Conservation (phyloP, 768 basidiomycete genomes). For the Stropharia rugosoannulata region DNA sequence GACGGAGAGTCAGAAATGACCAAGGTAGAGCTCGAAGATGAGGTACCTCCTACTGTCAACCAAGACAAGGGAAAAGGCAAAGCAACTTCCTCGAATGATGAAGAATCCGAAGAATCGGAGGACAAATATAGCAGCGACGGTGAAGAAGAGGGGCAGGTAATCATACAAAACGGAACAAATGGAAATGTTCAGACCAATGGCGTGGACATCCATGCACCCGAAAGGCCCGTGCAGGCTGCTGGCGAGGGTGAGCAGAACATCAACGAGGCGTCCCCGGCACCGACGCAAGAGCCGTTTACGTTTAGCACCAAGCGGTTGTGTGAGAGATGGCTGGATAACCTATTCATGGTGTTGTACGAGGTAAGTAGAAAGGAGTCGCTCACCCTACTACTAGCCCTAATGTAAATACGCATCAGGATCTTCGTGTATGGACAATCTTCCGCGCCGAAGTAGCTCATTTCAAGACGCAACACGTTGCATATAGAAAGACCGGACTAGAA, state of each 20-base stretch:
- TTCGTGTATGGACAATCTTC: conserved; percentile 99
- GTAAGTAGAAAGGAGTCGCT: conserved; percentile 35
- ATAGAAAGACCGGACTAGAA: conserved; percentile 93
- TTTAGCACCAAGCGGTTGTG: conserved; percentile 97
- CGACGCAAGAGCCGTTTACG: conserved; percentile 67
- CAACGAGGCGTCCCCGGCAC: conserved; percentile 32
- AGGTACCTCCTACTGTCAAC: conserved; percentile 12
- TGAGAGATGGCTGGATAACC: conserved; percentile 95
- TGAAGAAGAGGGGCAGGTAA: conserved; percentile 11
- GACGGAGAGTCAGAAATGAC: conserved; percentile 21
- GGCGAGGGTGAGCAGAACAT: conserved; percentile 44
- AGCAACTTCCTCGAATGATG: conserved; percentile 18
- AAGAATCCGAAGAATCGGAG: conserved; percentile 8
- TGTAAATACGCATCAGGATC: conserved; percentile 54
- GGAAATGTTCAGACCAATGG: conserved; percentile 33
- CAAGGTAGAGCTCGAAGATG: conserved; percentile 17
- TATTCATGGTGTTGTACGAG: conserved; percentile 99
- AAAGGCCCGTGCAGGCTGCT: conserved; percentile 53
- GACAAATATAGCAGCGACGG: conserved; percentile 20
- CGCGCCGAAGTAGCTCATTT: conserved; percentile 98
- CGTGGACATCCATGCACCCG: conserved; percentile 29
- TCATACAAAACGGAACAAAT: conserved; percentile 21
- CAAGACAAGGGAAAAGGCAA: conserved; percentile 21
- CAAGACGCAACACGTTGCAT: conserved; percentile 97
- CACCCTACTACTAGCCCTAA: neutral